A percentile compares a stretch with the other conserved stretches of the same genome.
Evolutionary conservation across 768 basidiomycete genomes (phyloP).

Genomic region (Russula virescens): DNA sequence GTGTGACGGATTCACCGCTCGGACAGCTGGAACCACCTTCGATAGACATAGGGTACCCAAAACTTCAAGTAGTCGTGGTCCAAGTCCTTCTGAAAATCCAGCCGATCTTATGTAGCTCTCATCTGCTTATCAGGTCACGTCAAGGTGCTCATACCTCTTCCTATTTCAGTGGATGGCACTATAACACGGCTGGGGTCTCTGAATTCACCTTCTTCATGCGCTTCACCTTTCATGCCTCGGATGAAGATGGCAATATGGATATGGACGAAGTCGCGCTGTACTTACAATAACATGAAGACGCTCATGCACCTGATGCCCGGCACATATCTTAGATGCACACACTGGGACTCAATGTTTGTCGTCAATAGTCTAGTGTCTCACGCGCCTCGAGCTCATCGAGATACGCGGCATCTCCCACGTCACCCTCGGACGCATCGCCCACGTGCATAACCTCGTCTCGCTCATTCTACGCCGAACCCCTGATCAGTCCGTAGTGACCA

Average conservation of each 20-base stretch:
- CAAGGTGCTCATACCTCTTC: neutral
- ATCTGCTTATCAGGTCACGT: neutral
- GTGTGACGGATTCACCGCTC: too few species aligned
- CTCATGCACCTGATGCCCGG: constrained; percentile 60
- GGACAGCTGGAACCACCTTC: too few species aligned
- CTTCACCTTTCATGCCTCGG: constrained; percentile 63
- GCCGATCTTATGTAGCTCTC: constrained; percentile 41
- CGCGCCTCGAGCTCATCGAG: constrained; percentile 65
- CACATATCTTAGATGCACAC: constrained; percentile 55
- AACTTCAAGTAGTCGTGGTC: constrained; percentile 62
- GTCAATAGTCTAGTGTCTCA: constrained; percentile 57
- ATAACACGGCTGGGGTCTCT: constrained; percentile 65
- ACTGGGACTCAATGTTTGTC: constrained; percentile 65
- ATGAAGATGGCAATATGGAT: constrained; percentile 65
- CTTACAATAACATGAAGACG: constrained; percentile 51
- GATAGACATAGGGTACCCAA: constrained; percentile 75
- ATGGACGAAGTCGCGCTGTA: constrained; percentile 63
- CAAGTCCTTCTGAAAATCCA: constrained; percentile 50
- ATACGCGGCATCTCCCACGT: constrained; percentile 60
- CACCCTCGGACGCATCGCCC: constrained; percentile 57
- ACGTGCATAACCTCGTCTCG: constrained; percentile 54
- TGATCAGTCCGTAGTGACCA: constrained; percentile 52
- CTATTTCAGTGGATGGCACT: constrained; percentile 56
- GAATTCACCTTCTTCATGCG: constrained; percentile 53
- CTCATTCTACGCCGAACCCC: constrained; percentile 63